phyloP scores from a whole-genome alignment of 2,329 filamentous ascomycete genomes.

The Fusarium sp. region DNA sequence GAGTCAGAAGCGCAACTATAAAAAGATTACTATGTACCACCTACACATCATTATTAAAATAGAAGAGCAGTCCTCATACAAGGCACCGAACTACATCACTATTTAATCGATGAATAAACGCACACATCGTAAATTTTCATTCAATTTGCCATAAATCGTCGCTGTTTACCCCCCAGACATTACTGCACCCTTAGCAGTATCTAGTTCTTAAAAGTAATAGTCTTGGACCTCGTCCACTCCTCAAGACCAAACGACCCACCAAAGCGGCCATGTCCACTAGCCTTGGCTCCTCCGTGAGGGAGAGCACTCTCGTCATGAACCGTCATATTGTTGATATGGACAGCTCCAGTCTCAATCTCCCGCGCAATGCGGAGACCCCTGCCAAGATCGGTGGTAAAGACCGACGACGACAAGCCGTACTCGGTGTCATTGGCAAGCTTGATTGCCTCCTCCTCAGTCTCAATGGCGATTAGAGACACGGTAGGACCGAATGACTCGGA shows the following conservation, averaged over 20 bases:
- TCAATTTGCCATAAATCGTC: not conserved
- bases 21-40: no score
- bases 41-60: no score
- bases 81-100: not conserved
- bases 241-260: constrained; percentile 64
- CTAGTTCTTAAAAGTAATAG: constrained; percentile 66
- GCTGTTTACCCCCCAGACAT: not conserved
- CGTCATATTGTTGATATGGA: constrained; percentile 76
- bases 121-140: not conserved
- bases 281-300: constrained; percentile 75
- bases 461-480: constrained; percentile 74
- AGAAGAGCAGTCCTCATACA: no score
- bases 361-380: constrained; percentile 70
- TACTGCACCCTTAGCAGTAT: not conserved
- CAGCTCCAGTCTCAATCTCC: constrained; percentile 74
- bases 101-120: no score
- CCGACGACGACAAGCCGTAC: constrained; percentile 77
- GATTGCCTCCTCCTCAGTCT: constrained; percentile 79
- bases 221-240: constrained; percentile 74
- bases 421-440: constrained; percentile 83
- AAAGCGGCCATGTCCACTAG: constrained; percentile 73
- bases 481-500: constrained; percentile 84
- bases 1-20: no score
- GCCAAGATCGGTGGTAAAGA: constrained; percentile 78
- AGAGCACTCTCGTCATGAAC: constrained; percentile 73